Evolutionary conservation across 1,284 basidiomycete genomes (phyloP), one percentile per base, ranked within the genome.

Genomic region (Apiotrichum sp.): DNA sequence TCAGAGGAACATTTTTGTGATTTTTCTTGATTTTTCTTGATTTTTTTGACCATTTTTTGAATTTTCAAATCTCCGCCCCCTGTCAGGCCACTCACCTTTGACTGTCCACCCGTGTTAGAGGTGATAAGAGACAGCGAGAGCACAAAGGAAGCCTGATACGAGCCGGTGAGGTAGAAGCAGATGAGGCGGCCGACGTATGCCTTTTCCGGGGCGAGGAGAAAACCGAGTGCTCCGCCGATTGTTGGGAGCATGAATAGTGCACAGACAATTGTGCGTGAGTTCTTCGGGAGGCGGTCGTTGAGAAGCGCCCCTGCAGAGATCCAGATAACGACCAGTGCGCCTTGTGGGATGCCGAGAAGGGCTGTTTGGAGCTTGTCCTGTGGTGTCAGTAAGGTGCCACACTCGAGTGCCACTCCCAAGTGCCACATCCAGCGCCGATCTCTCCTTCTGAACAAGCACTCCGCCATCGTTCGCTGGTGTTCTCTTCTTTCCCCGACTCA

Each of bases 161-260:
- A 76, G 10, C 78, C 76, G 6, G 77, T 78, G 13, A 79, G 62
- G 66, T 68, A 77, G 67, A 73, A 91, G 84, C 61, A 91, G 61
- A 75, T 74, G 8, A 76, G 59, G n/a, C 74, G 61, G 1, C 72
- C 74, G 41, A 75, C 68, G 56, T 76, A 71, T 13, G 75, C 75
- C 32, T 74, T 50, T 1, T 50, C 47, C 3, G 76, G 76, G 1
- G 76, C 75, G 9, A 76, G 68, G n/a, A 76, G 60, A 65, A 77
- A 76, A 0, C 75, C 75, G 2, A 79, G 67, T 3, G 72, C 68
- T 0, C 76, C 76, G 0, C 62, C 69, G 42, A 76, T 75, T 4
- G 73, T 75, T 0, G 74, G 75, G 1, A 76, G 52, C 75, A 76
- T 77, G 64, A 72, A 73, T 3, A 75, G 31, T 13, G 62, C 68